Evolutionary conservation across 768 basidiomycete species (phyloP).

Genomic region (Auricularia cornea): DNA sequence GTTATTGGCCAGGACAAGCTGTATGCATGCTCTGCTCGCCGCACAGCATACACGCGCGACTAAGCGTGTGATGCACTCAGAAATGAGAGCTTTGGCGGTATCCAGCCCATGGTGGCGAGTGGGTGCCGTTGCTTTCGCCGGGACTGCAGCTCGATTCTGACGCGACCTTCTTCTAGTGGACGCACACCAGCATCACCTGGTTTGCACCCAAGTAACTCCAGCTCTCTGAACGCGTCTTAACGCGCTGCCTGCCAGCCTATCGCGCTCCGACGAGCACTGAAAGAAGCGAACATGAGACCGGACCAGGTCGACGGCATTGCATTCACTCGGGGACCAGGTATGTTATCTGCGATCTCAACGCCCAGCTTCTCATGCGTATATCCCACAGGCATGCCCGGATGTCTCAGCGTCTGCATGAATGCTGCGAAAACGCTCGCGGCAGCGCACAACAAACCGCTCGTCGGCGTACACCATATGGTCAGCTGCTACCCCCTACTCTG

Average conservation of each 20-base stretch:
- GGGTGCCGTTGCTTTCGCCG: background rate
- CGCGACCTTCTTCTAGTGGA: background rate
- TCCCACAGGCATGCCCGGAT: constrained; percentile 61
- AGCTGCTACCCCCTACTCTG: constrained; percentile 9
- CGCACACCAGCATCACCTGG: background rate
- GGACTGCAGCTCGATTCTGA: background rate
- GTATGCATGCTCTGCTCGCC: background rate
- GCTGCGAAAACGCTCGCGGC: constrained; percentile 84
- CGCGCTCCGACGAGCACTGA: constrained; percentile 60
- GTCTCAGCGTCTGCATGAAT: constrained; percentile 69
- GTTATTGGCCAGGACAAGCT: constrained; percentile 61
- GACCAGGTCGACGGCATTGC: constrained; percentile 77
- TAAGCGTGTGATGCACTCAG: constrained; percentile 24
- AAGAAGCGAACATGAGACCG: constrained; percentile 50
- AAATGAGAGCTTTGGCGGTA: constrained; percentile 58
- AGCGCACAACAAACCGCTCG: constrained; percentile 63
- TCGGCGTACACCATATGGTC: constrained; percentile 96
- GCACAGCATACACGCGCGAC: background rate
- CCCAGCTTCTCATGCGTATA: constrained; percentile 1
- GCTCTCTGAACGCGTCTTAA: background rate
- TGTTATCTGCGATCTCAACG: constrained; percentile 6
- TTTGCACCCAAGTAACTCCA: background rate
- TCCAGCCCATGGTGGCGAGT: constrained; percentile 65
- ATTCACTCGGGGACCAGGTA: constrained; percentile 83
- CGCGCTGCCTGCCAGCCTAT: constrained; percentile 44